phyloP scores from a whole-genome alignment of 2,329 filamentous ascomycete genomes.

The Aspergillus fischeri region DNA sequence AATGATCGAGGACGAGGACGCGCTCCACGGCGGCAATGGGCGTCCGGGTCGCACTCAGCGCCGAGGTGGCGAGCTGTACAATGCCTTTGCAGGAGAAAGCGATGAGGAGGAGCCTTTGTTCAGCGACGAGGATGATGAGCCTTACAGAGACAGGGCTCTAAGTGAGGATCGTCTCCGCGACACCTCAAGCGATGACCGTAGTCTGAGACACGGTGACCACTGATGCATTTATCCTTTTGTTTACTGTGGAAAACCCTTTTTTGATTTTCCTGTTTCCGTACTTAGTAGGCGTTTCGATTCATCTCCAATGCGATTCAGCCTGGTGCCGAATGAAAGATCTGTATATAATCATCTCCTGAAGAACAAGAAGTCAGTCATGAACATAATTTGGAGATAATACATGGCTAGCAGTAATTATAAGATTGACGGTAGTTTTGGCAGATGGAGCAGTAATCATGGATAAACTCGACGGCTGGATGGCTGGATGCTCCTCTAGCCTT shows the following conservation, averaged over 20 bases:
- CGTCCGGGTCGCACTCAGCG: conserved; percentile 52
- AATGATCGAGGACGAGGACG: conserved; percentile 78
- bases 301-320: conserved; percentile 7
- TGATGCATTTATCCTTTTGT: conserved; percentile 1
- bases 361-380: background rate
- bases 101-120: conserved; percentile 65
- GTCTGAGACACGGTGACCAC: conserved; percentile 8
- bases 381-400: background rate
- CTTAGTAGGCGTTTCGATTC: conserved; percentile 6
- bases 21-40: conserved; percentile 40
- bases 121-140: conserved; percentile 41
- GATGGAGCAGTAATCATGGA: conserved; percentile 6
- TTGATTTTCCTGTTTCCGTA: conserved; percentile 13
- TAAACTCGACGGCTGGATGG: background rate
- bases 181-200: conserved; percentile 11
- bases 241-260: conserved; percentile 6
- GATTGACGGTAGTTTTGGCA: background rate
- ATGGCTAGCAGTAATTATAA: background rate
- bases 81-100: conserved; percentile 92
- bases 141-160: conserved; percentile 29
- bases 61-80: conserved; percentile 83
- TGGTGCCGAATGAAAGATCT: background rate
- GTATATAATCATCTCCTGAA: conserved; percentile 2
- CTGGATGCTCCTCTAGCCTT: background rate
- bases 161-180: conserved; percentile 20